These are phyloP conservation scores for Diplodia scrobiculata DNA, from an alignment of 2,329 filamentous ascomycete genomes.

Conservation along the genomic window DNA sequence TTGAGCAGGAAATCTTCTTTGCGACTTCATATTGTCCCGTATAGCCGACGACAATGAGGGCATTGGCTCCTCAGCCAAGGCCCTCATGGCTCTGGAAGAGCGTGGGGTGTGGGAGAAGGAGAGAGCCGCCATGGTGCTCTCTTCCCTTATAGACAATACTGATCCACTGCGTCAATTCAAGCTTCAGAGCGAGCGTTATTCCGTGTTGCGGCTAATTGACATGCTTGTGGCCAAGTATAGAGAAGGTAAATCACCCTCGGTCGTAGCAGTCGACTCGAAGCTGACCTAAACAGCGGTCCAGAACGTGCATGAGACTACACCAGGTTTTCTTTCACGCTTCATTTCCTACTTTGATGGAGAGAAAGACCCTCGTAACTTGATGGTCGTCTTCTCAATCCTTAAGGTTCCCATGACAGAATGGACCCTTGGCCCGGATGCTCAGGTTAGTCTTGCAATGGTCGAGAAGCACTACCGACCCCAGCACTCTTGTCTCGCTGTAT, in stretches of 20 bases:
- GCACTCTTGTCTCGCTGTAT: not conserved
- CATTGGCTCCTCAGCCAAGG: constrained; percentile 61
- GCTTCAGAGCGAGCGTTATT: constrained; percentile 62
- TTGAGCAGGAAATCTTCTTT: constrained; percentile 57
- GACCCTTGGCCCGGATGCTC: constrained; percentile 62
- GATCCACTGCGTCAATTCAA: constrained; percentile 64
- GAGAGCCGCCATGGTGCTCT: constrained; percentile 57
- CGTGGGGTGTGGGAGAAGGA: constrained; percentile 62
- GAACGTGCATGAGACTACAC: constrained; percentile 55
- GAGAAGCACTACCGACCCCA: not conserved
- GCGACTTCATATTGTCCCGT: constrained; percentile 65
- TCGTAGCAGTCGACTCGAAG: not conserved
- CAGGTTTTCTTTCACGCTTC: constrained; percentile 61
- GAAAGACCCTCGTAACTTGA: constrained; percentile 69
- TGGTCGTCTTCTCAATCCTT: constrained; percentile 69
- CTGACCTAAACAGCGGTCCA: constrained; percentile 49
- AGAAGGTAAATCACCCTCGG: constrained; percentile 46
- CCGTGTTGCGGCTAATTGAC: constrained; percentile 64
- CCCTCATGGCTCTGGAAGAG: constrained; percentile 61
- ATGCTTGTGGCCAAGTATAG: constrained; percentile 64
- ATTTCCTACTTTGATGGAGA: constrained; percentile 68
- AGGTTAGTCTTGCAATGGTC: constrained; percentile 47
- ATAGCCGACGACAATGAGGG: constrained; percentile 59
- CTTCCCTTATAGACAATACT: constrained; percentile 55
- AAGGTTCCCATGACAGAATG: constrained; percentile 69